These are phyloP conservation scores for Yamadazyma blattariae DNA, from an alignment of 1,139 yeast species.

Conservation along the genomic window DNA sequence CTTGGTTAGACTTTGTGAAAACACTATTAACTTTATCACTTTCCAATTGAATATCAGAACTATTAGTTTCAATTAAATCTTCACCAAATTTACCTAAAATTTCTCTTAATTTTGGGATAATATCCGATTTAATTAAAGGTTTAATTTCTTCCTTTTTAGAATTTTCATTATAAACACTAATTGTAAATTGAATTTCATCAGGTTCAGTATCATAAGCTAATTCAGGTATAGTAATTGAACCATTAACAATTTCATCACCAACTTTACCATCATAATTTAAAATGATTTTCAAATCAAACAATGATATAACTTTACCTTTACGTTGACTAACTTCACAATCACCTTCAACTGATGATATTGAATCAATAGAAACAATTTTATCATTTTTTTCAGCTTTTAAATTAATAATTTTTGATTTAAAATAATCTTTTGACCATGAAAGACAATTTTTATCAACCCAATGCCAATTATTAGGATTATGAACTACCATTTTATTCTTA, in stretches of 20 bases:
- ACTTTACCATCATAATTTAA: slow-evolving; percentile 56
- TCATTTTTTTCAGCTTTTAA: slow-evolving; percentile 37
- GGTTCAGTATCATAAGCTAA: slow-evolving; percentile 89
- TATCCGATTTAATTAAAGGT: slow-evolving; percentile 49
- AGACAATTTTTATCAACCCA: slow-evolving; percentile 99
- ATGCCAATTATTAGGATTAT: slow-evolving; percentile 69
- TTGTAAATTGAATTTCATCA: slow-evolving; percentile 81
- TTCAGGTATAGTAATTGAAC: slow-evolving; percentile 83
- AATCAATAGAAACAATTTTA: slow-evolving; percentile 42
- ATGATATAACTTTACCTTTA: slow-evolving; percentile 91
- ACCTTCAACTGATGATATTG: slow-evolving; percentile 77
- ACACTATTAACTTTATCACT: slow-evolving; percentile 65
- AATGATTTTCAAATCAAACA: slow-evolving; percentile 75
- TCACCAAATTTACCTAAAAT: slow-evolving; percentile 64
- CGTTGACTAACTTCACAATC: slow-evolving; percentile 97
- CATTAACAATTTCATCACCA: slow-evolving; percentile 43
- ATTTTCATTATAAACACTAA: slow-evolving; percentile 63
- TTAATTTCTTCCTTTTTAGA: slow-evolving; percentile 51
- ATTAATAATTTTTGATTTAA: slow-evolving; percentile 56
- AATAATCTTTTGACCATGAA: slow-evolving; percentile 82
- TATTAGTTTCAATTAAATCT: slow-evolving; percentile 73
- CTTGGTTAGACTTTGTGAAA: slow-evolving; percentile 65
- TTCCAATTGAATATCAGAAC: slow-evolving; percentile 79
- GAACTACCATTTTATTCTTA: slow-evolving; percentile 43
- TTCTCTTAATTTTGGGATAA: slow-evolving; percentile 69